Percentiles rank a stretch among this genome's conserved stretches.
Evolutionary conservation across 75 land plant genomes (phyloP).

Genomic region (Adiantum capillusveneris): DNA sequence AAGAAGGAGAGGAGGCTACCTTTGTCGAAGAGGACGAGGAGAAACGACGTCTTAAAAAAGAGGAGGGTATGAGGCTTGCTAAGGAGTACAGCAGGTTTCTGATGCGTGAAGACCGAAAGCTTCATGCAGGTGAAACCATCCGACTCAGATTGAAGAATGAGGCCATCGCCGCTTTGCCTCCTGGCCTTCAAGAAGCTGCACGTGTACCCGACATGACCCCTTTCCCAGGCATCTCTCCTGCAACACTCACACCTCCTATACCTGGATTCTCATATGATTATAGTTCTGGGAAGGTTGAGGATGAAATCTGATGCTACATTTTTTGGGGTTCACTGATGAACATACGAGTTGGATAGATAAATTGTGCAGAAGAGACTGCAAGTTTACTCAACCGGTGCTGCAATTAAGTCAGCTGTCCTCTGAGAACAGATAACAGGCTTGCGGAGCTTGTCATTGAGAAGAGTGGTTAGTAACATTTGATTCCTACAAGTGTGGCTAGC

Average conservation of each 20-base stretch:
- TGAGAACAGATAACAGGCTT: too few relatives aligned
- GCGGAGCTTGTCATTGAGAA: too few relatives aligned
- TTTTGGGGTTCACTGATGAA: too few relatives aligned
- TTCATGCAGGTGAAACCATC: conserved; percentile 52
- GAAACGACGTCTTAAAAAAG: conserved; percentile 52
- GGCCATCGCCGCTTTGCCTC: conserved; percentile 83
- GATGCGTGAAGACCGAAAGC: conserved; percentile 54
- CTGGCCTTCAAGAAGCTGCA: conserved; percentile 49
- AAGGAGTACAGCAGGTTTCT: conserved; percentile 78
- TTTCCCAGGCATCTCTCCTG: conserved; percentile 53
- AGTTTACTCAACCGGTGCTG: too few relatives aligned
- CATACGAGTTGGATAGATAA: too few relatives aligned
- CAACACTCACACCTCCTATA: conserved; percentile 73
- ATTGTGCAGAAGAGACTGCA: too few relatives aligned
- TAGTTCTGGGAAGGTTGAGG: background rate
- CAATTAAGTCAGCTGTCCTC: too few relatives aligned
- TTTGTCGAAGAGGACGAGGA: conserved; percentile 42
- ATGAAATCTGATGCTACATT: too few relatives aligned
- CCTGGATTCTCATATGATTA: conserved; percentile 36
- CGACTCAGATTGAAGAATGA: conserved; percentile 65
- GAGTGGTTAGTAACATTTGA: too few relatives aligned
- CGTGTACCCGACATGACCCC: conserved; percentile 68
- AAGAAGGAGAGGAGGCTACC: conserved; percentile 16
- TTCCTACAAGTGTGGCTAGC: too few relatives aligned
- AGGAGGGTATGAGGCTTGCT: conserved; percentile 71